These are phyloP conservation scores for Paramecium caudatum DNA, from an alignment of 73 alveolate genomes.

Conservation along the genomic window DNA sequence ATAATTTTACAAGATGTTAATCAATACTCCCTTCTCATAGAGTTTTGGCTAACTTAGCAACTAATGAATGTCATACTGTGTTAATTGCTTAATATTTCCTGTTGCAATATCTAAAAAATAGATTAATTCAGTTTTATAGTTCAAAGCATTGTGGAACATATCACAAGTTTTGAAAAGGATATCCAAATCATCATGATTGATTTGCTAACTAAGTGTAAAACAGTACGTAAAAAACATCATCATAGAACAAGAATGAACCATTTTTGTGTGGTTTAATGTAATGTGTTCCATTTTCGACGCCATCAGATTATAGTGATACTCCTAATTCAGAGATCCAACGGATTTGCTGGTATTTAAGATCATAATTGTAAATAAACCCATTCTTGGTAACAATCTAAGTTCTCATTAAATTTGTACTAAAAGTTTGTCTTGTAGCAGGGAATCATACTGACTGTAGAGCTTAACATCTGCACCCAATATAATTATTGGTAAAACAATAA, in stretches of 20 bases:
- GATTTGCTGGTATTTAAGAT: conserved; percentile 9
- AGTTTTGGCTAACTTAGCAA: conserved; percentile 23
- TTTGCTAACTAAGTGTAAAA: background rate
- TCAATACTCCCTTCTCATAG: conserved; percentile 43
- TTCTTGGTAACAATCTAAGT: background rate
- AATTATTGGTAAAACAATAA: too few species aligned
- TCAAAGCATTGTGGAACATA: background rate
- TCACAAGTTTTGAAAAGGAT: background rate
- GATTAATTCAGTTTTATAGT: background rate
- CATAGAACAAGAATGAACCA: conserved; percentile 49
- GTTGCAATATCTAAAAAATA: conserved; percentile 57
- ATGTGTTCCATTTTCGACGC: conserved; percentile 36
- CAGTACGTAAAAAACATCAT: background rate
- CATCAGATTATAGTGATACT: background rate
- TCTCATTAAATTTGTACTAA: background rate
- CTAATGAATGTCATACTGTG: conserved; percentile 51
- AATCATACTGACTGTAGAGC: background rate
- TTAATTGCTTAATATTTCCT: conserved; percentile 55
- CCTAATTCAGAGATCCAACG: conserved; percentile 4
- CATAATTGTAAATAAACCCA: conserved; percentile 16
- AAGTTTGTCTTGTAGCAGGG: background rate
- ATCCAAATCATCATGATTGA: conserved; percentile 24
- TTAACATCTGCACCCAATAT: background rate
- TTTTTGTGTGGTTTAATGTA: conserved; percentile 30
- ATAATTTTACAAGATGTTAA: background rate